Evolutionary conservation across 768 basidiomycete species (phyloP).

Genomic region (Boletus fagicola): DNA sequence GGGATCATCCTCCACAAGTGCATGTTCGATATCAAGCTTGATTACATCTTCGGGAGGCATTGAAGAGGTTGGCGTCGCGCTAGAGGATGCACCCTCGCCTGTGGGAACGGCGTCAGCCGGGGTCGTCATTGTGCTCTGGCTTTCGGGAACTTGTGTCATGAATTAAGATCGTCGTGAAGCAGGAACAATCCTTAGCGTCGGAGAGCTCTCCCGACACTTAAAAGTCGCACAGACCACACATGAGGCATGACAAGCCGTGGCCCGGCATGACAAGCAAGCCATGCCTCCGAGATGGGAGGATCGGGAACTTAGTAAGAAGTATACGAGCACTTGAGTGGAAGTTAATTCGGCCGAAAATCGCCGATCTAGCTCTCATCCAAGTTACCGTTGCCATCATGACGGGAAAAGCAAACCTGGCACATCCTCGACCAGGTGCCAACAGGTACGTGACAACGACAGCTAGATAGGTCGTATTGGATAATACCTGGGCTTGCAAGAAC

Average conservation of each 20-base stretch:
- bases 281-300: not conserved
- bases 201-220: constrained; percentile 4
- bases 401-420: not conserved
- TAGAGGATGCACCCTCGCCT: not conserved
- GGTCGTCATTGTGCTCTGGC: not conserved
- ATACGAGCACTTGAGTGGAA: not conserved
- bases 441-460: not conserved
- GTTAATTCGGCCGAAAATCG: constrained; percentile 7
- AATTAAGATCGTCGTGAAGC: not conserved
- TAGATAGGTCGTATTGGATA: not conserved
- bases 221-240: not conserved
- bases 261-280: not conserved
- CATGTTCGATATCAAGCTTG: constrained; percentile 39
- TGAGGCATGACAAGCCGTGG: not conserved
- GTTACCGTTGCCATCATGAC: no score
- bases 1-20: constrained; percentile 57
- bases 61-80: not conserved
- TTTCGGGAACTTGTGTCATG: constrained; percentile 8
- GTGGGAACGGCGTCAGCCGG: not conserved
- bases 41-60: not conserved
- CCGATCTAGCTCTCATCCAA: not conserved
- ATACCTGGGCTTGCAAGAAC: not conserved
- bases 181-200: not conserved
- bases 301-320: not conserved
- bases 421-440: not conserved